Base-by-base conservation (phyloP, 352 stramenopile species). In the Phytopythium chamaehyphon region DNA sequence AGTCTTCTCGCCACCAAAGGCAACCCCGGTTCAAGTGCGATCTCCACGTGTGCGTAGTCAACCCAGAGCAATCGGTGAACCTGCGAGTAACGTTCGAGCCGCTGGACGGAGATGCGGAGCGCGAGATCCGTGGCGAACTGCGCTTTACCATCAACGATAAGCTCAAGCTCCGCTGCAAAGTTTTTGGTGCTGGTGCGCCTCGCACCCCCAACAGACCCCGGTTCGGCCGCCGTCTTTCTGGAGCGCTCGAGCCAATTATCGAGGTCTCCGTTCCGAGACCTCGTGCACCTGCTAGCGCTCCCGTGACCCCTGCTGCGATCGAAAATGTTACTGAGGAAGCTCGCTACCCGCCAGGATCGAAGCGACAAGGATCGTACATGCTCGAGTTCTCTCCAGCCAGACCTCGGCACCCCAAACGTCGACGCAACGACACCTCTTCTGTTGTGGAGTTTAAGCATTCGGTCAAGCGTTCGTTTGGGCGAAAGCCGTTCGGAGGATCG, bases 11-110 rank as follows among this genome's bases (percentile, higher is more conserved):
- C 39, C 61, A 54, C 5, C 69, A 66, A 35, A 40, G 39, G 2
- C 38, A 18, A 5, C 16, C 47, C 26, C 69, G 80, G 6, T 88
- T 90, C 55, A 86, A 82, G 40, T 90, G 80, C 51, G 80, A 90
- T 44, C 31, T 90, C 10, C 73, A 88, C 42, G 51, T 88, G 15
- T 88, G 80, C 53, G 76, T 88, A 1, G 70, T 93, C n/a, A 62
- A 79, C 8, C 64, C 77, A 0, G 61, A 83, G 1, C 69, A 76
- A 46, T 69, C 71, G 0, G 61, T 86, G 45, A 71, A 62, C 40
- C 58, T 93, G 14, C 57, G 74, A 19, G 70, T 93, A 10, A 87
- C 72, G 10, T 93, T 86, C 46, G 74, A 86, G 35, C 83, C 80
- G 6, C 50, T 60, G 4, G 28, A 57, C 1, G 40, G 51, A 1